Evolutionary conservation across 495 filamentous ascomycete species (phyloP).

Genomic region (Hyaloscypha hepaticicola): DNA sequence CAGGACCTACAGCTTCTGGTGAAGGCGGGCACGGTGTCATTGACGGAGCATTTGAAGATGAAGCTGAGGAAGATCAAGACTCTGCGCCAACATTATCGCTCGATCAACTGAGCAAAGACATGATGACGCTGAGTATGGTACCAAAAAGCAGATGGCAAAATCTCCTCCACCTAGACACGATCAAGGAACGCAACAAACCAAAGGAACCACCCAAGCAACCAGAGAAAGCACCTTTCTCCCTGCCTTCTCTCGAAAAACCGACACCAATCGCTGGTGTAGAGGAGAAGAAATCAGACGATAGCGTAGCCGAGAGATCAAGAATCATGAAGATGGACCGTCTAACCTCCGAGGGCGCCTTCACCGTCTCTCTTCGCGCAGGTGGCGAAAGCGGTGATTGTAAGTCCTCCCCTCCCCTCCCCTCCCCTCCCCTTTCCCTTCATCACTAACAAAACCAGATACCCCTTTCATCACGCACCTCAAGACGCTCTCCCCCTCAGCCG

Average conservation of each 20-base stretch:
- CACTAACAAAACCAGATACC: slow-evolving; percentile 40
- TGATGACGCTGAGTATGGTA: slow-evolving; percentile 85
- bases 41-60: slow-evolving; percentile 68
- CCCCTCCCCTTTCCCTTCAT: not conserved
- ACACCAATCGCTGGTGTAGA: slow-evolving; percentile 25
- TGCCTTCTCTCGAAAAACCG: slow-evolving; percentile 63
- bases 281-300: slow-evolving; percentile 26
- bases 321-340: slow-evolving; percentile 48
- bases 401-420: slow-evolving; percentile 27
- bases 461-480: slow-evolving; percentile 76
- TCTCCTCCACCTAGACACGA: slow-evolving; percentile 82
- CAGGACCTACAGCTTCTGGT: slow-evolving; percentile 72
- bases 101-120: slow-evolving; percentile 74
- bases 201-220: slow-evolving; percentile 87
- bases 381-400: slow-evolving; percentile 51
- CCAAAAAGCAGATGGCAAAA: slow-evolving; percentile 92
- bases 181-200: slow-evolving; percentile 91
- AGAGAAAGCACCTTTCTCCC: slow-evolving; percentile 94
- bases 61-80: slow-evolving; percentile 45
- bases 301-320: slow-evolving; percentile 50
- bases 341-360: slow-evolving; percentile 50
- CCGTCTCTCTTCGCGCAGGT: slow-evolving; percentile 53
- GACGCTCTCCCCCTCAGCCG: slow-evolving; percentile 71
- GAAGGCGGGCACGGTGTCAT: slow-evolving; percentile 72
- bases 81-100: slow-evolving; percentile 48